A percentile compares a stretch with the other conserved stretches of the same genome.
These are phyloP conservation scores for Sporothrix schenckii DNA, from an alignment of 2,329 filamentous ascomycete genomes.

Conservation along the genomic window DNA sequence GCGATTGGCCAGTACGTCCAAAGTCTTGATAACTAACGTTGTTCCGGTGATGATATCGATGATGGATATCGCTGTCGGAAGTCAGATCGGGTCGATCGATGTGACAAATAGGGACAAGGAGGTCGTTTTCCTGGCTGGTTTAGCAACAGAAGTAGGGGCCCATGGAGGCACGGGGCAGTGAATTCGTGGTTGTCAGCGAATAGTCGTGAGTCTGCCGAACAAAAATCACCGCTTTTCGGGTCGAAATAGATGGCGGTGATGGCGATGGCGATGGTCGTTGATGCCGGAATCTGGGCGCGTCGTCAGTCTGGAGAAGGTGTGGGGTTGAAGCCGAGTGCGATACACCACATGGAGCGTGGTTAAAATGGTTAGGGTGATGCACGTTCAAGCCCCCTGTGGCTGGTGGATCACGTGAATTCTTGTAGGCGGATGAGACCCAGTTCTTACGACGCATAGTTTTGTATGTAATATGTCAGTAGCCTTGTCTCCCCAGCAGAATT, in stretches of 20 bases:
- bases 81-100: constrained; percentile 3
- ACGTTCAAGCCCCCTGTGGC: constrained; percentile 22
- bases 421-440: too few species aligned
- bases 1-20: neutral
- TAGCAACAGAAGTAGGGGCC: neutral
- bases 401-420: constrained; percentile 18
- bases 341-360: constrained; percentile 21
- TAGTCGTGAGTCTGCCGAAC: neutral
- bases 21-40: neutral
- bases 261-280: constrained; percentile 29
- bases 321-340: constrained; percentile 30
- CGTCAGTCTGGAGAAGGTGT: constrained; percentile 31
- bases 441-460: neutral
- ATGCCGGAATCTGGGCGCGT: constrained; percentile 32
- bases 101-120: neutral
- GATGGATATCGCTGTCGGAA: constrained; percentile 6
- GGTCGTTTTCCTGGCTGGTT: neutral
- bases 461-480: neutral
- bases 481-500: neutral
- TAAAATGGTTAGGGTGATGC: constrained; percentile 24
- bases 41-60: constrained; percentile 25
- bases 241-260: constrained; percentile 19
- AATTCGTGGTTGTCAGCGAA: neutral
- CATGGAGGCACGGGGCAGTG: neutral
- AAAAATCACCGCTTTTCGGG: constrained; percentile 2